These are phyloP conservation scores for Breviolum minutum DNA, from an alignment of 73 alveolate species.

Conservation along the genomic window DNA sequence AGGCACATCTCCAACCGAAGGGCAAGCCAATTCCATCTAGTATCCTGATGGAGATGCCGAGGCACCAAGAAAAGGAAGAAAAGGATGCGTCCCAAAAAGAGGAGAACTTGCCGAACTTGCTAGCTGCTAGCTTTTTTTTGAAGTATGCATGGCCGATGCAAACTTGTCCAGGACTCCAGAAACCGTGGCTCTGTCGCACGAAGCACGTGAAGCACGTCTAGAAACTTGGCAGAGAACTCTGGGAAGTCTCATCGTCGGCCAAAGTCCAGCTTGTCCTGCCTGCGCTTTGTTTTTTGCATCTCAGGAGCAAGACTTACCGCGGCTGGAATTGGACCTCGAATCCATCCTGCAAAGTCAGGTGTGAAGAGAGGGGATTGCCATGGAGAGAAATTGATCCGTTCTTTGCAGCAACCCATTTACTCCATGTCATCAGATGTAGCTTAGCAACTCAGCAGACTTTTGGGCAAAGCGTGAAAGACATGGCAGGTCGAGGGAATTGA, in stretches of 20 bases:
- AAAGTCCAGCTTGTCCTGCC: too few relatives aligned
- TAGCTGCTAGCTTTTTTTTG: background rate
- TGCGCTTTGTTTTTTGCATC: background rate
- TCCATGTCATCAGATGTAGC: too few relatives aligned
- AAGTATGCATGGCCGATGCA: too few relatives aligned
- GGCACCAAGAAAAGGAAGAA: slow-evolving; percentile 25
- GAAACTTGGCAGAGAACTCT: background rate
- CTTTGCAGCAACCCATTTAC: too few relatives aligned
- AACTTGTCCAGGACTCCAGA: background rate
- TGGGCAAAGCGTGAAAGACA: background rate
- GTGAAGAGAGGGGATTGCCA: too few relatives aligned
- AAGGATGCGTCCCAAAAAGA: slow-evolving; percentile 15
- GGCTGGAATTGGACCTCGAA: background rate
- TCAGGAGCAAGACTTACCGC: background rate
- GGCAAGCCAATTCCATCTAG: too few relatives aligned
- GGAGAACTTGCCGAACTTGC: background rate
- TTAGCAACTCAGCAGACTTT: too few relatives aligned
- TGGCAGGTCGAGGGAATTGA: background rate
- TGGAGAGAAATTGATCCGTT: background rate
- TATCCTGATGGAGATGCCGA: background rate
- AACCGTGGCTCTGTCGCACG: background rate
- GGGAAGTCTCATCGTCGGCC: background rate
- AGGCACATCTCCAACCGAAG: too few relatives aligned
- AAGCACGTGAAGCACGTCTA: background rate
- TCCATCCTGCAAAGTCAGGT: slow-evolving; percentile 29